Base-by-base conservation (phyloP, 2,329 filamentous ascomycete species). In the Ophiostoma angusticollis region DNA sequence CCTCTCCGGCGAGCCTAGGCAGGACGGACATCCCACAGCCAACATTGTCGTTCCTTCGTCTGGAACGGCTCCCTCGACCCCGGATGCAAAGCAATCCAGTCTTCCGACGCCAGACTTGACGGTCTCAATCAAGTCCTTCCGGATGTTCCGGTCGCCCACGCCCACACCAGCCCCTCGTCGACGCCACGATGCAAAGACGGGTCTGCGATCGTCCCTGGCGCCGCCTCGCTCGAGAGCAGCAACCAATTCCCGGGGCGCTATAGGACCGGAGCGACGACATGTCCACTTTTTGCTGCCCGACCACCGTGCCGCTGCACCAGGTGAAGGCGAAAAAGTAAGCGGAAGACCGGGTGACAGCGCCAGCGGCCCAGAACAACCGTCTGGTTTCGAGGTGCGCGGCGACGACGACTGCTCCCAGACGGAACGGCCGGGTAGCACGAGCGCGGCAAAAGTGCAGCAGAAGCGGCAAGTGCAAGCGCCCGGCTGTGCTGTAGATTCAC, bases 61-160 rank as follows among this genome's bases (percentile, higher is more conserved):
- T 13, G 44, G 34, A 8, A 42, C 43, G 1, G 41, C 52, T 23
- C 49, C 56, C 24, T 52, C 53, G n/a, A 51, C 48, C 4, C 50
- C 51, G 2, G 47, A 50, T 22, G 52, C 46, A 14, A 49, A 49
- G 14, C 48, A 44, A 3, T 56, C 55, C 17, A 47, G 53, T 41
- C 47, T 58, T 23, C 55, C 57, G 2, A 67, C 64, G 1, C 63
- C 67, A 6, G 64, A 71, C 35, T 60, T 64, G 12, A 61, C 62
- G 5, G 57, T 70, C 22, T 64, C 63, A 0, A 58, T 71, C 47
- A 70, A 67, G 44, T 62, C 68, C 0, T 73, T 74, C 49, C 60
- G 65, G 1, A 62, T 63, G 1, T 73, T 73, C 49, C 63, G 68
- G 49, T 65, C 65, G 1, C 63, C 66, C 1, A 69, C 68, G 0